phyloP scores from a whole-genome alignment of 129 eudicot species.

The Chrysanthemum lavandulifolium region DNA sequence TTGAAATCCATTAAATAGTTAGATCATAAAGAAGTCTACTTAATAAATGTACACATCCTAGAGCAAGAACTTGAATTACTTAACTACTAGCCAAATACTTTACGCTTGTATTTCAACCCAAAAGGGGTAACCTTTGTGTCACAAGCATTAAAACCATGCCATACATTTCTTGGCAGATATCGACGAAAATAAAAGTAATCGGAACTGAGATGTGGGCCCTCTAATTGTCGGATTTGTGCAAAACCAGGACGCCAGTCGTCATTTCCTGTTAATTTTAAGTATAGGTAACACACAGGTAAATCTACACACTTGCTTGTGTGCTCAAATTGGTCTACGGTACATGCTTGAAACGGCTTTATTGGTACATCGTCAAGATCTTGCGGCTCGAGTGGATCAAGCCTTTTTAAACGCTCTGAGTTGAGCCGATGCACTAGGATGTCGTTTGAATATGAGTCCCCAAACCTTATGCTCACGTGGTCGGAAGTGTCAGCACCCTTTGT shows the following conservation, averaged over 20 bases:
- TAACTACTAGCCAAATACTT: constrained; percentile 34
- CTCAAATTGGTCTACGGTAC: constrained; percentile 58
- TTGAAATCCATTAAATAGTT: no score
- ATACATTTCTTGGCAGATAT: constrained; percentile 52
- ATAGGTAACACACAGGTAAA: constrained; percentile 51
- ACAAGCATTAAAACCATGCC: constrained; percentile 58
- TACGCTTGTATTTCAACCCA: constrained; percentile 44
- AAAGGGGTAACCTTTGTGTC: constrained; percentile 46
- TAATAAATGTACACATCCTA: not conserved
- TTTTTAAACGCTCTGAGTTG: constrained; percentile 47
- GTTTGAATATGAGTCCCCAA: constrained; percentile 53
- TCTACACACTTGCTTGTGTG: constrained; percentile 54
- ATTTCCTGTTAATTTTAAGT: constrained; percentile 44
- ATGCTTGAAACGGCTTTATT: constrained; percentile 63
- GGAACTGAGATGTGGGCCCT: constrained; percentile 47
- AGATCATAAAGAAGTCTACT: no score
- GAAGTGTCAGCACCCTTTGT: constrained; percentile 62
- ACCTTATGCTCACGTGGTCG: constrained; percentile 51
- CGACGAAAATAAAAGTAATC: constrained; percentile 45
- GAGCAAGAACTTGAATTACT: not conserved
- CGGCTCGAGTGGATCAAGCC: constrained; percentile 65
- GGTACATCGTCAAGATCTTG: constrained; percentile 59
- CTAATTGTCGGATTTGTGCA: constrained; percentile 51
- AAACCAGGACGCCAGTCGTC: constrained; percentile 80
- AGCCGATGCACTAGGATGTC: constrained; percentile 52